These are phyloP conservation scores for Beauveria scarabaeidicola DNA, from an alignment of 2,329 filamentous ascomycete species.

Conservation along the genomic window DNA sequence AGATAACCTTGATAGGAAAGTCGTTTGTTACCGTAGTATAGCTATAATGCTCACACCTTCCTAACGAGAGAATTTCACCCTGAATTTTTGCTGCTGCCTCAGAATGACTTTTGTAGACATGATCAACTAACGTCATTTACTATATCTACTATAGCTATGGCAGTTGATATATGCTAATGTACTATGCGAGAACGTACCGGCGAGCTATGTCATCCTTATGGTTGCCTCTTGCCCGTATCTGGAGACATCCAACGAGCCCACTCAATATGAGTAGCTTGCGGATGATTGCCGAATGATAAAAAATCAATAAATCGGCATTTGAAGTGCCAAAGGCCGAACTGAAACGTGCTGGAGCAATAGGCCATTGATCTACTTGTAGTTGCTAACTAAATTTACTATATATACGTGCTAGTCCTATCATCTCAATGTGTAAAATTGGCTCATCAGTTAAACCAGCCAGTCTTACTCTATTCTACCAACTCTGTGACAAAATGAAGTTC, in stretches of 20 bases:
- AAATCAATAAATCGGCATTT: background rate
- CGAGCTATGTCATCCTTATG: no score
- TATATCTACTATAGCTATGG: no score
- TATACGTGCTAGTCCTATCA: background rate
- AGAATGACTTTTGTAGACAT: no score
- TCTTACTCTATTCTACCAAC: background rate
- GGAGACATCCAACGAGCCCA: background rate
- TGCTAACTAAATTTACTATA: background rate
- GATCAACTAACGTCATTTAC: no score
- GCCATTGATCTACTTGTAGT: background rate
- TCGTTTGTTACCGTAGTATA: background rate
- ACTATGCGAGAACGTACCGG: no score
- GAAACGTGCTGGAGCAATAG: background rate
- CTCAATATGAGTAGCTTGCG: background rate
- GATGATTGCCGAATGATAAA: background rate
- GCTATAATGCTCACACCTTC: no score
- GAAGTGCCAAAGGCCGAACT: background rate
- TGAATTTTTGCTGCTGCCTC: no score
- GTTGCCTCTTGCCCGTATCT: no score
- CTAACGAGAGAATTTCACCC: no score
- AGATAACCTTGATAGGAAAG: background rate
- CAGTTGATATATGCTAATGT: no score
- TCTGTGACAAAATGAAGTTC: background rate
- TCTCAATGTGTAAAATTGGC: background rate
- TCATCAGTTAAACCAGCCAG: background rate